phyloP scores from a whole-genome alignment of 2,329 filamentous ascomycete genomes.

The Pezicula neosporulosa region DNA sequence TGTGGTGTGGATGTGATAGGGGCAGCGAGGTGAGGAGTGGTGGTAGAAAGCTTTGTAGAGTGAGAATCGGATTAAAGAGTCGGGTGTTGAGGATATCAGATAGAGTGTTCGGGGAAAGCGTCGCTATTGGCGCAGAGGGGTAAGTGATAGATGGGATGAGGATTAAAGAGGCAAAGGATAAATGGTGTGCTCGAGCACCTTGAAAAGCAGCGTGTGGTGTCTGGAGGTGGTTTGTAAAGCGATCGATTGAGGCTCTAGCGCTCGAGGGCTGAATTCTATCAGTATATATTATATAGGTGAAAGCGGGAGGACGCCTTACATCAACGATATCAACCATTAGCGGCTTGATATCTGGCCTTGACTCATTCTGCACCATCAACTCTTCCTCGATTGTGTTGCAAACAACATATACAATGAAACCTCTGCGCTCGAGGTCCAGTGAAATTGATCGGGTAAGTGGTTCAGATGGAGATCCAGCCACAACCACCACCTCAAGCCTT shows the following conservation, averaged over 20 bases:
- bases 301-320: slow-evolving; percentile 42
- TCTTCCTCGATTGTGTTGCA: slow-evolving; percentile 86
- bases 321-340: slow-evolving; percentile 81
- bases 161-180: slow-evolving; percentile 76
- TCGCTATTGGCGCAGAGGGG: slow-evolving; percentile 79
- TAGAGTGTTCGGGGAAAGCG: slow-evolving; percentile 78
- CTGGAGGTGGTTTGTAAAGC: slow-evolving; percentile 69
- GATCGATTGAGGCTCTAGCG: slow-evolving; percentile 65
- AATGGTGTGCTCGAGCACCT: slow-evolving; percentile 70
- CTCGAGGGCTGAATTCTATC: slow-evolving; percentile 54
- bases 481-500: slow-evolving; percentile 79
- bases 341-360: slow-evolving; percentile 77
- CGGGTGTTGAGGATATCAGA: slow-evolving; percentile 91
- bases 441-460: slow-evolving; percentile 81
- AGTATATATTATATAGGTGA: slow-evolving; percentile 1
- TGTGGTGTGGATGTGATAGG: slow-evolving; percentile 29
- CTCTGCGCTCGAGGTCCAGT: slow-evolving; percentile 82
- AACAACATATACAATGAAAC: slow-evolving; percentile 90
- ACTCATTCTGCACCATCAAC: slow-evolving; percentile 68
- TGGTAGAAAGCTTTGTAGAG: slow-evolving; percentile 84
- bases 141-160: slow-evolving; percentile 80
- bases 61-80: slow-evolving; percentile 83
- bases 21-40: slow-evolving; percentile 62
- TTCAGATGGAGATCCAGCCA: slow-evolving; percentile 84
- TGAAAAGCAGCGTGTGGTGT: slow-evolving; percentile 73